These are phyloP conservation scores for Gnaphalium uliginosum DNA, from an alignment of 129 eudicot species.

Conservation along the genomic window DNA sequence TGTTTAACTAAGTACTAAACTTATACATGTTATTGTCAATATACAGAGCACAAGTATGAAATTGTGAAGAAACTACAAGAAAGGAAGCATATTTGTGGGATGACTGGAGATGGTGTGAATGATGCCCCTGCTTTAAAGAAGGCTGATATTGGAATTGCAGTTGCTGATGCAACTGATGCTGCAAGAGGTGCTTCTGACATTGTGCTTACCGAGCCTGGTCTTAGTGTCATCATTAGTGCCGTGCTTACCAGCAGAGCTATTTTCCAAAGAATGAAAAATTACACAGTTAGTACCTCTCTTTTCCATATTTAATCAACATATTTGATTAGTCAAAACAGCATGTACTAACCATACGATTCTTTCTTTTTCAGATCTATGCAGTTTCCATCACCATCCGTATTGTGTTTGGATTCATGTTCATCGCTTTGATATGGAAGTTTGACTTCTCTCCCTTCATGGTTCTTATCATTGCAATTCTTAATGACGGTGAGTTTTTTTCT, in stretches of 20 bases:
- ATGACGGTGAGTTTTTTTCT: constrained; percentile 50
- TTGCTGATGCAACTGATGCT: constrained; percentile 85
- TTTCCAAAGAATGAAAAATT: constrained; percentile 73
- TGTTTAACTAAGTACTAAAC: neutral
- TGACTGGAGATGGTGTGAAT: constrained; percentile 87
- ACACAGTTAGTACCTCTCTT: constrained; percentile 43
- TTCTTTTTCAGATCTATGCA: constrained; percentile 55
- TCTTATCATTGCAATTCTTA: constrained; percentile 66
- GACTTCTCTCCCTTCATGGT: constrained; percentile 87
- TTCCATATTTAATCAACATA: neutral
- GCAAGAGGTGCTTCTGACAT: constrained; percentile 82
- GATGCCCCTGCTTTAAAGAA: constrained; percentile 84
- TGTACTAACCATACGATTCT: neutral
- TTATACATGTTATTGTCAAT: neutral
- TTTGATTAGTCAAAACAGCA: neutral
- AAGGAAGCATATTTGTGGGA: constrained; percentile 73
- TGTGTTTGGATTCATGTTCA: constrained; percentile 70
- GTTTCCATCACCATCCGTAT: constrained; percentile 76
- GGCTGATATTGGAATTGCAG: constrained; percentile 83
- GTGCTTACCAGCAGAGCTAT: constrained; percentile 67
- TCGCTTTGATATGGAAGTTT: constrained; percentile 78
- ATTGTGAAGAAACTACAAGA: constrained; percentile 78
- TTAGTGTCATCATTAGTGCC: constrained; percentile 67
- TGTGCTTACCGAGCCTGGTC: constrained; percentile 68
- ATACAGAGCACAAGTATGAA: constrained; percentile 75